These are phyloP conservation scores for Fusarium udum DNA, from an alignment of 2,329 filamentous ascomycete species.

Conservation along the genomic window DNA sequence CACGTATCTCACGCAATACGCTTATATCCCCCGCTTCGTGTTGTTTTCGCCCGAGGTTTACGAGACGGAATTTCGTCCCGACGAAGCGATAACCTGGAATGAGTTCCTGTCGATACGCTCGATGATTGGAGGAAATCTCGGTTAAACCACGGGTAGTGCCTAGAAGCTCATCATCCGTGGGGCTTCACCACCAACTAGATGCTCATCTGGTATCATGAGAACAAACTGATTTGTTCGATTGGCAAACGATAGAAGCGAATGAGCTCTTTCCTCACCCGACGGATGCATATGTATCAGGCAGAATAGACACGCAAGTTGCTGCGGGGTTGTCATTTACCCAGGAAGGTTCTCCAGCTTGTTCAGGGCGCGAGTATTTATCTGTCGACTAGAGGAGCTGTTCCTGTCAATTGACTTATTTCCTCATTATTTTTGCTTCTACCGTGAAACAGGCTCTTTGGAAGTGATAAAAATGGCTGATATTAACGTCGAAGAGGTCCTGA, in stretches of 20 bases:
- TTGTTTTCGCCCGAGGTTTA: background rate
- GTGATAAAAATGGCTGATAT: constrained; percentile 57
- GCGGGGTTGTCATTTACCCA: constrained; percentile 36
- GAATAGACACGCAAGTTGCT: constrained; percentile 15
- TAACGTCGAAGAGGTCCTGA: constrained; percentile 63
- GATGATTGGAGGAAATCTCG: constrained; percentile 6
- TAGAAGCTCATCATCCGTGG: constrained; percentile 20
- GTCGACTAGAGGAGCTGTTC: background rate
- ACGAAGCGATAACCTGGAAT: constrained; percentile 21
- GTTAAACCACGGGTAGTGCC: constrained; percentile 13
- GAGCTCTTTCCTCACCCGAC: background rate
- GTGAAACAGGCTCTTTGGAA: background rate
- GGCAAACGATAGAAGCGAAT: constrained; percentile 23
- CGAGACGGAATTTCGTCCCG: constrained; percentile 35
- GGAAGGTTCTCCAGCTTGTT: background rate
- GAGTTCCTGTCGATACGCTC: background rate
- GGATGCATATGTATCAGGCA: constrained; percentile 29
- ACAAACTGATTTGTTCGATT: constrained; percentile 4
- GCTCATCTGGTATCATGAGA: constrained; percentile 36
- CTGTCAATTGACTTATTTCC: constrained; percentile 15
- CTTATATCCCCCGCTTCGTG: background rate
- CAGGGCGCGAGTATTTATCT: background rate
- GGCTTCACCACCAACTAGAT: constrained; percentile 31
- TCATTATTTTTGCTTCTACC: background rate
- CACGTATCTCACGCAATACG: background rate